These are phyloP conservation scores for Parmales sp. DNA, from an alignment of 108 stramenopile genomes.

Conservation along the genomic window DNA sequence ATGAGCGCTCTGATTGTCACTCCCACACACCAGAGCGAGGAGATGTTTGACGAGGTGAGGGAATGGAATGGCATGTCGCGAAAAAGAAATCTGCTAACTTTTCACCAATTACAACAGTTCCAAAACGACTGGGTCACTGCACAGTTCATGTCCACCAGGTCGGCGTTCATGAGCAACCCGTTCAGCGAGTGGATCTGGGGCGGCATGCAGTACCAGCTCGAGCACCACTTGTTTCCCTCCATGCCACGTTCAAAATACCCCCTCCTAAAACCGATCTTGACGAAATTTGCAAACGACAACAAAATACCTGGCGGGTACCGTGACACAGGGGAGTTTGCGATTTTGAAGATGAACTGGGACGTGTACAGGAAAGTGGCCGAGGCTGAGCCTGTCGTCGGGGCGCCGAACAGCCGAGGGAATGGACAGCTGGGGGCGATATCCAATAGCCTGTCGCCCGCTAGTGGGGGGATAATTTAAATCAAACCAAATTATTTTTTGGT, in stretches of 20 bases:
- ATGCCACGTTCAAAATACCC: constrained; percentile 65
- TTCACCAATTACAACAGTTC: too few relatives aligned
- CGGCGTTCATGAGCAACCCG: constrained; percentile 72
- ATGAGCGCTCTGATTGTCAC: constrained; percentile 85
- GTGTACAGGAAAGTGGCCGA: constrained; percentile 59
- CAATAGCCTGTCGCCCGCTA: neutral
- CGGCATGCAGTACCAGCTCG: constrained; percentile 90
- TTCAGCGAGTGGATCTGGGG: constrained; percentile 85
- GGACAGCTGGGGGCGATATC: constrained; percentile 65
- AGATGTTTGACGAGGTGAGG: constrained; percentile 68
- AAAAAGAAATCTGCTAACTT: too few relatives aligned
- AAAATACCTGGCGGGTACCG: constrained; percentile 75
- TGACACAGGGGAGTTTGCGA: constrained; percentile 68
- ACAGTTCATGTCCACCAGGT: constrained; percentile 75
- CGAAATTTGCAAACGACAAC: constrained; percentile 76
- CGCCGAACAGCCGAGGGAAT: constrained; percentile 58
- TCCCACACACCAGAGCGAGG: constrained; percentile 83
- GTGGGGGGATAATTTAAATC: too few relatives aligned
- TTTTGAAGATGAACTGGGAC: constrained; percentile 73
- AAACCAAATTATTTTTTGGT: too few relatives aligned
- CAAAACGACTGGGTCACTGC: constrained; percentile 79
- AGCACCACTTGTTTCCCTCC: constrained; percentile 58
- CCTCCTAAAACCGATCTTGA: constrained; percentile 52
- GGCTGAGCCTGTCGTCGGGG: constrained; percentile 58
- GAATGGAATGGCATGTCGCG: too few relatives aligned